Evolutionary conservation across 768 basidiomycete species (phyloP), one percentile per base, ranked within the genome.

Genomic region (Tulasnella sp.): DNA sequence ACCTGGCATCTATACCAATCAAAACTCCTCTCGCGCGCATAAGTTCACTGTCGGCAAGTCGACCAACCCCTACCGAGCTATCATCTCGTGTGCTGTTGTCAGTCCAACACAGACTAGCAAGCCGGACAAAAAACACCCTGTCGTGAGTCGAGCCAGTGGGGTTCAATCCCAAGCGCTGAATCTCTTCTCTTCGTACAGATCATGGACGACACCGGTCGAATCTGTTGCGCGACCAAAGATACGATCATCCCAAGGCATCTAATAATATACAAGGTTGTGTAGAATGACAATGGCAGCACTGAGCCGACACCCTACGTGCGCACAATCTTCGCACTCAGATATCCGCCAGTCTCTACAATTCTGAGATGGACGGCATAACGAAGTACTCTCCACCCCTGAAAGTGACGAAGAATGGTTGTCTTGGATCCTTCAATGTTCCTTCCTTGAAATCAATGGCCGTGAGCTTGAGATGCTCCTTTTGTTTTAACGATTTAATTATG

Each of bases 51-150:
- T 56, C 24, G n/a, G 54, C n/a, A 56, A 56, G 38, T 26, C 23
- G 21, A 56, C 3, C 13, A 32, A 45, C 43, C 54, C 54, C 1
- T 19, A 42, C n/a, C 54, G 54, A n/a, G 42, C 42, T 7, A 56
- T 56, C 10, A 56, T 56, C n/a, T n/a, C 43, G 10, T 56, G 54
- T 41, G 43, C 38, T 43, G 21, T 56, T 10, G n/a, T 56, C 23
- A 10, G 27, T 21, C 54, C 4, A 24, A 56, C 7, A 42, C 41
- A 3, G 15, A 21, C 7, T 24, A 27, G 24, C 38, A 56, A 5
- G 23, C 32, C 38, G n/a, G 17, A n/a, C 17, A 48, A 48, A n/a
- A 48, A 48, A 48, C 19, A 21, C 19, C 45, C 45, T 19, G n/a
- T 27, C 10, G 45, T 48, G 45, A 48, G 45, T 48, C 26, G 45